Percentiles rank a stretch among this genome's conserved stretches.
phyloP scores from a whole-genome alignment of 2,329 filamentous ascomycete genomes.

The Talaromyces amestolkiae region DNA sequence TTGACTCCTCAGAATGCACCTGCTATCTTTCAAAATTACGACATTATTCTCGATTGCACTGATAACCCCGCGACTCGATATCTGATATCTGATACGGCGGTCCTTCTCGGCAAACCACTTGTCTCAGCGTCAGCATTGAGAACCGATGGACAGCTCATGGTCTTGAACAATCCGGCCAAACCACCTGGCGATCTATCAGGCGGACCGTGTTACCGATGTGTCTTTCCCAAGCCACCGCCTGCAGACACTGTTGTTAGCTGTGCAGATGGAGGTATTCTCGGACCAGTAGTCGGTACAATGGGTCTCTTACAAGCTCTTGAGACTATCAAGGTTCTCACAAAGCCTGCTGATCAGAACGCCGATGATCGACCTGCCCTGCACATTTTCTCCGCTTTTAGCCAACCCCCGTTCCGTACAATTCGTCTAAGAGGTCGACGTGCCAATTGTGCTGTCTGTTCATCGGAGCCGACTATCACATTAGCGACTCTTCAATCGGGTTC shows the following conservation, averaged over 20 bases:
- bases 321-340: conserved; percentile 75
- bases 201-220: conserved; percentile 88
- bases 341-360: conserved; percentile 28
- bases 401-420: conserved; percentile 66
- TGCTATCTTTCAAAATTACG: conserved; percentile 66
- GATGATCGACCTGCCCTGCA: conserved; percentile 29
- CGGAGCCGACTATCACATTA: conserved; percentile 60
- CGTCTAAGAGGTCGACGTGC: conserved; percentile 66
- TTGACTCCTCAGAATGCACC: conserved; percentile 68
- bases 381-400: conserved; percentile 46
- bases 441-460: conserved; percentile 75
- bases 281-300: conserved; percentile 90
- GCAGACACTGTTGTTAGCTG: conserved; percentile 79
- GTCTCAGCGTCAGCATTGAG: conserved; percentile 87
- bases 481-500: conserved; percentile 62
- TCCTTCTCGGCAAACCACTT: conserved; percentile 73
- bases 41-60: conserved; percentile 89
- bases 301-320: conserved; percentile 89
- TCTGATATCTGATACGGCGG: conserved; percentile 84
- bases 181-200: conserved; percentile 57
- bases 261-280: conserved; percentile 87
- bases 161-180: conserved; percentile 76
- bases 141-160: conserved; percentile 83
- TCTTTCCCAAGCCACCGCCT: conserved; percentile 85
- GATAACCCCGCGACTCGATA: conserved; percentile 91